These are phyloP conservation scores for Sphaerulina populicola DNA, from an alignment of 2,329 filamentous ascomycete species.

Conservation along the genomic window DNA sequence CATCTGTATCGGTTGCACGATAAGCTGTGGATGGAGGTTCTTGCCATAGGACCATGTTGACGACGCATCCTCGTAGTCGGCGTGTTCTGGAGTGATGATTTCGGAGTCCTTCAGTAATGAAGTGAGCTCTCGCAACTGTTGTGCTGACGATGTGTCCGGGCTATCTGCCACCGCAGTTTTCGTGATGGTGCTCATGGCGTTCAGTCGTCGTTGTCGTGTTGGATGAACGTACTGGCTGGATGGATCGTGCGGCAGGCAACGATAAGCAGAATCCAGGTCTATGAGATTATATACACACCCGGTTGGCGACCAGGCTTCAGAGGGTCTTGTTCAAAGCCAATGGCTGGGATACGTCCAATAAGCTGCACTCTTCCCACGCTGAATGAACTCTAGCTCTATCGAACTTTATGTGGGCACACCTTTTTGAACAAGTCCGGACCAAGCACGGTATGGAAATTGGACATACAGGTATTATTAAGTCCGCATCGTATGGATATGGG, in stretches of 20 bases:
- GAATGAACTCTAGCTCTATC: no score
- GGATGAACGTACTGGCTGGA: background rate
- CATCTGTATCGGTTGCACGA: background rate
- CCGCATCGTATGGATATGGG: no score
- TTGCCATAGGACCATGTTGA: conserved; percentile 1
- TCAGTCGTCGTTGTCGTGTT: background rate
- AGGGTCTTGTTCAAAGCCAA: no score
- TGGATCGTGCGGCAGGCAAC: background rate
- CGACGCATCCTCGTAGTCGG: background rate
- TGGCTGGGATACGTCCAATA: no score
- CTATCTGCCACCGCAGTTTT: background rate
- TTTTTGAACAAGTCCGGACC: no score
- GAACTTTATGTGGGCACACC: no score
- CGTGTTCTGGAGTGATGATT: background rate
- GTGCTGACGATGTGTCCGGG: background rate
- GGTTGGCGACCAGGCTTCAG: background rate
- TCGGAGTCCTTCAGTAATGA: background rate
- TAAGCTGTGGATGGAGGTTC: conserved; percentile 1
- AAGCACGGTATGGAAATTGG: no score
- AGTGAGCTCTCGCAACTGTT: background rate
- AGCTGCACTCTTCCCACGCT: no score
- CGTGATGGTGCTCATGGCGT: background rate
- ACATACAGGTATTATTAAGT: no score
- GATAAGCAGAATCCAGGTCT: background rate
- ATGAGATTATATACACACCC: background rate